Evolutionary conservation across 495 filamentous ascomycete species (phyloP).

Genomic region (Penicillium waksmanii): DNA sequence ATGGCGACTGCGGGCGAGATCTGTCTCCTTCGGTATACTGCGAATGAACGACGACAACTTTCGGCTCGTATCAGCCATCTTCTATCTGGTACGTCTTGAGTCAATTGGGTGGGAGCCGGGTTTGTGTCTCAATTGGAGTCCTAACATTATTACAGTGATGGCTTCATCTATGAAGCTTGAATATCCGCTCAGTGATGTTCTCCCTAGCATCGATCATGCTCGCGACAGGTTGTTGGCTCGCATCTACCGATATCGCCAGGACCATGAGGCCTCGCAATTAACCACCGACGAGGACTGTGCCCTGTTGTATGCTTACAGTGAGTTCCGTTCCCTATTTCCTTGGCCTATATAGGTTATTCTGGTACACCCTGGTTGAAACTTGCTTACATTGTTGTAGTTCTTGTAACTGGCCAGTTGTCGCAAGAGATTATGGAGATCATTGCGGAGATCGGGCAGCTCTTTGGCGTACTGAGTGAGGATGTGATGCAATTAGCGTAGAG

Average conservation of each 20-base stretch:
- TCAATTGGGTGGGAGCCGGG: background rate
- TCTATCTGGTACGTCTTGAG: constrained; percentile 64
- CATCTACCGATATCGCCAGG: constrained; percentile 81
- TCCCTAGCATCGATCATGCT: constrained; percentile 79
- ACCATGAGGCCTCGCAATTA: constrained; percentile 55
- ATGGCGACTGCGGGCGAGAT: constrained; percentile 78
- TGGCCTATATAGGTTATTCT: background rate
- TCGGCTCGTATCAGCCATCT: constrained; percentile 90
- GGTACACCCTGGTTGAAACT: constrained; percentile 1
- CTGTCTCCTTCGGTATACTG: constrained; percentile 76
- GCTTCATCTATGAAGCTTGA: constrained; percentile 91
- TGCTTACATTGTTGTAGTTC: constrained; percentile 32
- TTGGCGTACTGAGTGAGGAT: constrained; percentile 78
- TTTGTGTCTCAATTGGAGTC: background rate
- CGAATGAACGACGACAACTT: constrained; percentile 75
- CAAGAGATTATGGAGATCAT: constrained; percentile 54
- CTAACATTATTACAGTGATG: constrained; percentile 59
- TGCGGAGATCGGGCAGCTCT: constrained; percentile 57
- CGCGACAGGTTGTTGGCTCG: constrained; percentile 86
- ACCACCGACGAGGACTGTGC: constrained; percentile 71
- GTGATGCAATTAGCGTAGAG: constrained; percentile 58
- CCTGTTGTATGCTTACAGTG: constrained; percentile 74
- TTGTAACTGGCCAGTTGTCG: constrained; percentile 58
- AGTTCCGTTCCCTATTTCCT: constrained; percentile 17
- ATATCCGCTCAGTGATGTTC: constrained; percentile 84